Evolutionary conservation across 208 protist genomes (phyloP).

Genomic region (Trypanosoma brucei): DNA sequence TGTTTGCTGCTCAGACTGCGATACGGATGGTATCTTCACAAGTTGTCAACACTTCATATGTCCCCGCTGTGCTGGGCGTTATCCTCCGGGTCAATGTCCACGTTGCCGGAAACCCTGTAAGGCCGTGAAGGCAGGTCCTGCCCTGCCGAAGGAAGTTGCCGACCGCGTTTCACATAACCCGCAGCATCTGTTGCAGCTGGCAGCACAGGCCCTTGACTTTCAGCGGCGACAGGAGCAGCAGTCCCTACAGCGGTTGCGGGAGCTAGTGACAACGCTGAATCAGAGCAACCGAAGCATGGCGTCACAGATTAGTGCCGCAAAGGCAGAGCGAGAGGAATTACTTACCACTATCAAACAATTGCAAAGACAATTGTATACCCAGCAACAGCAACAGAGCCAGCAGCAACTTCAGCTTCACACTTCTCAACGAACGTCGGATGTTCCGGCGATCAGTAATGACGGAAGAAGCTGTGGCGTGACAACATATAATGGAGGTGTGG

Average conservation of each 20-base stretch:
- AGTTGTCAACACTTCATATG: constrained; percentile 89
- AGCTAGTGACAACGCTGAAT: constrained; percentile 60
- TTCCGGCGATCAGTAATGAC: constrained; percentile 1
- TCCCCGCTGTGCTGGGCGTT: constrained; percentile 49
- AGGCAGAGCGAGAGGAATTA: constrained; percentile 23
- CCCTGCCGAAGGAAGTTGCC: constrained; percentile 28
- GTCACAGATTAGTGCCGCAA: constrained; percentile 19
- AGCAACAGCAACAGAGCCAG: constrained; percentile 28
- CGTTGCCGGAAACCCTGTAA: constrained; percentile 58
- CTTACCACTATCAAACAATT: constrained; percentile 15
- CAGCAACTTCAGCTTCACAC: constrained; percentile 13
- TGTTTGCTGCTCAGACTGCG: constrained; percentile 73
- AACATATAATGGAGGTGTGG: not conserved
- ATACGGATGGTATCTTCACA: constrained; percentile 51
- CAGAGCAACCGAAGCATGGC: constrained; percentile 34
- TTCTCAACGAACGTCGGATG: constrained; percentile 7
- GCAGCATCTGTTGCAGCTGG: constrained; percentile 20
- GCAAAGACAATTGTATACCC: constrained; percentile 19
- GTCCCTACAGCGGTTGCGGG: constrained; percentile 50
- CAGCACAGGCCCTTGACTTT: constrained; percentile 35
- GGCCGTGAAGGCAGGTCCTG: constrained; percentile 27
- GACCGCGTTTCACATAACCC: constrained; percentile 46
- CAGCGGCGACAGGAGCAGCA: constrained; percentile 66
- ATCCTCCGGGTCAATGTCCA: constrained; percentile 56
- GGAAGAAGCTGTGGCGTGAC: constrained; percentile 4